A percentile compares a stretch with the other conserved stretches of the same genome.
Evolutionary conservation across 2,329 filamentous ascomycete genomes (phyloP).

Genomic region (Pseudogymnoascus sp.): DNA sequence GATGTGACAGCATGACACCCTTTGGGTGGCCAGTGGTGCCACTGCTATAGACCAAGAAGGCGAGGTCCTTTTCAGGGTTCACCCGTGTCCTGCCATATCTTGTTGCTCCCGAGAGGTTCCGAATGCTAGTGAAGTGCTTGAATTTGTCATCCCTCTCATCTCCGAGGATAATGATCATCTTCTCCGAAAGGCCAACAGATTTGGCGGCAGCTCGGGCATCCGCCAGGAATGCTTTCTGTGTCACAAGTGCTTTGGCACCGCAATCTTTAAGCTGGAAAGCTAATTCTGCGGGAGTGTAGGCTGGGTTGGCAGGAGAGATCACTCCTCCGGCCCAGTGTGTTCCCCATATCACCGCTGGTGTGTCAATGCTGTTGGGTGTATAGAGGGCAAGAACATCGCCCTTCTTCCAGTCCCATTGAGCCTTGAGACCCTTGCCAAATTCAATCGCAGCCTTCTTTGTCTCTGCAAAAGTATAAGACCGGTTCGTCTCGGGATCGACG

Average conservation of each 20-base stretch:
- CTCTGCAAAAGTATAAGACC: conserved; percentile 63
- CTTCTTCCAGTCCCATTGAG: conserved; percentile 69
- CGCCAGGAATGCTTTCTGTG: conserved; percentile 60
- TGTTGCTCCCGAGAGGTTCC: conserved; percentile 53
- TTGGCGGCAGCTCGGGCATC: conserved; percentile 61
- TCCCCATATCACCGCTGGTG: conserved; percentile 68
- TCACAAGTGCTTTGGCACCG: conserved; percentile 66
- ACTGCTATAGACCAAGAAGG: conserved; percentile 80
- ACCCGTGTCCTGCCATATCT: conserved; percentile 55
- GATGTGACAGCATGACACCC: conserved; percentile 79
- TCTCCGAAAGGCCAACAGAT: conserved; percentile 60
- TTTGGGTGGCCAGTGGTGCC: conserved; percentile 90
- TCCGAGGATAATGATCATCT: conserved; percentile 68
- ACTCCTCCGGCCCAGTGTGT: conserved; percentile 76
- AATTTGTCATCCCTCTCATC: conserved; percentile 49
- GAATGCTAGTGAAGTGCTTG: conserved; percentile 67
- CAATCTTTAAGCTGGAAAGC: conserved; percentile 77
- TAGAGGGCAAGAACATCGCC: conserved; percentile 78
- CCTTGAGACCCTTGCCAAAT: conserved; percentile 75
- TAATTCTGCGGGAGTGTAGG: conserved; percentile 77
- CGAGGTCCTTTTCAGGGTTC: conserved; percentile 63
- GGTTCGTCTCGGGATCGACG: conserved; percentile 63
- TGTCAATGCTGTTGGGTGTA: conserved; percentile 82
- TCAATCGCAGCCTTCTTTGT: conserved; percentile 57
- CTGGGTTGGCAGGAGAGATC: conserved; percentile 79